Percentiles rank a stretch among this genome's conserved stretches.
Conservation (phyloP, 805 yeast genomes). For the Teunomyces barrocoloradensis region DNA sequence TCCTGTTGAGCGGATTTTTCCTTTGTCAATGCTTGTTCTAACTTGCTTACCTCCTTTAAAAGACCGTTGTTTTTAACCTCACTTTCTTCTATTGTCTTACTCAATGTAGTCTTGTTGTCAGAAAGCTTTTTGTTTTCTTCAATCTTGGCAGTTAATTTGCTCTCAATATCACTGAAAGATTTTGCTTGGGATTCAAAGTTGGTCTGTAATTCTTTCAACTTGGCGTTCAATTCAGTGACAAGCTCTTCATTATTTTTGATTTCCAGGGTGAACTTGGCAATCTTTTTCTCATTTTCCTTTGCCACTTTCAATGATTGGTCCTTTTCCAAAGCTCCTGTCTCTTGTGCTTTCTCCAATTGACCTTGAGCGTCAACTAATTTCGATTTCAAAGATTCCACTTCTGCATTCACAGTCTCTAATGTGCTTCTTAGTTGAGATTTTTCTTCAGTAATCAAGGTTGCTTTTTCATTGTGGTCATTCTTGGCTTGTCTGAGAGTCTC, state of each 20-base stretch:
- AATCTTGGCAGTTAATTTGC: neutral
- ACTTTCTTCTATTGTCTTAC: neutral
- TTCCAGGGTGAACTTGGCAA: neutral
- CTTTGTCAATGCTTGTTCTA: neutral
- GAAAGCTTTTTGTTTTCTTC: neutral
- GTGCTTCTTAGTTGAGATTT: conserved; percentile 7
- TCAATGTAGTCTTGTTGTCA: neutral
- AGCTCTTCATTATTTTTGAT: neutral
- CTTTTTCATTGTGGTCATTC: conserved; percentile 10
- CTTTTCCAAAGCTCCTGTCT: neutral
- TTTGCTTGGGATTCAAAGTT: conserved; percentile 2
- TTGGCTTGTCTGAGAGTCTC: conserved; percentile 18
- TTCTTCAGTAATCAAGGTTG: conserved; percentile 5
- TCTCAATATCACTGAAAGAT: neutral
- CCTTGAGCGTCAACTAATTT: conserved; percentile 5
- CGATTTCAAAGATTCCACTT: conserved; percentile 12
- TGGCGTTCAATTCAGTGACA: neutral
- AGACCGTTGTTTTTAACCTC: neutral
- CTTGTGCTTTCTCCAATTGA: neutral
- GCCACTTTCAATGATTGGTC: neutral
- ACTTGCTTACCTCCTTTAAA: too few species aligned
- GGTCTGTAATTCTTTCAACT: neutral
- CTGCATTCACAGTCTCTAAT: conserved; percentile 7
- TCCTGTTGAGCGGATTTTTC: neutral
- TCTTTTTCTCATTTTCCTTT: neutral